Conservation (phyloP, 2,329 filamentous ascomycete genomes). For the Phialophora tarda region DNA sequence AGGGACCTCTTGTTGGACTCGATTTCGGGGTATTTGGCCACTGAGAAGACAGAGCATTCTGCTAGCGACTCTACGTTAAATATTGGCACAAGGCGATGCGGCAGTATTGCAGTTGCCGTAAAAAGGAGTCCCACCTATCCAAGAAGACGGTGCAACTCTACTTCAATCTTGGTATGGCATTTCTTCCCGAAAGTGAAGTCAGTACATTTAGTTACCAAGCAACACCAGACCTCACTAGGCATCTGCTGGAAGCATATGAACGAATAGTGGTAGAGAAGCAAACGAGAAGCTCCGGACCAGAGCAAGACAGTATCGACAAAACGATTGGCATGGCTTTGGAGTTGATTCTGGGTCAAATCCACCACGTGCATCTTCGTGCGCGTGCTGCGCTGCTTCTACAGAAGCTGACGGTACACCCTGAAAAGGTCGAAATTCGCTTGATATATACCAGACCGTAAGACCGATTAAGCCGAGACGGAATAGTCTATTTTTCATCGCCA, state of each 20-base stretch:
- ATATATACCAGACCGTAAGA: not conserved
- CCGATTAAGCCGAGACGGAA: not conserved
- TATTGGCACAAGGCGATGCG: constrained; percentile 16
- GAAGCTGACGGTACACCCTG: not conserved
- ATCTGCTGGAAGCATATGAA: constrained; percentile 19
- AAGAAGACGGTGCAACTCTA: constrained; percentile 20
- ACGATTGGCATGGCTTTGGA: constrained; percentile 1
- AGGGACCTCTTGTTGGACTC: constrained; percentile 9
- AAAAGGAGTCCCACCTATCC: constrained; percentile 14
- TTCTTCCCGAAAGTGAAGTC: constrained; percentile 19
- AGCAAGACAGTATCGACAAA: not conserved
- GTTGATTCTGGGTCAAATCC: not conserved
- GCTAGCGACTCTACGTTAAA: constrained; percentile 16
- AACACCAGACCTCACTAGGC: constrained; percentile 7
- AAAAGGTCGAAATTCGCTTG: not conserved
- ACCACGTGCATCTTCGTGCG: not conserved
- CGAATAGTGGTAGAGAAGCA: constrained; percentile 9
- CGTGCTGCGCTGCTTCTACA: not conserved
- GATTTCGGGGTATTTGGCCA: constrained; percentile 1
- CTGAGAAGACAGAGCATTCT: constrained; percentile 8
- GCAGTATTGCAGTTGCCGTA: constrained; percentile 8
- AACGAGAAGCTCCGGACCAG: not conserved
- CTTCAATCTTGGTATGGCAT: constrained; percentile 23
- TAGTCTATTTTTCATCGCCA: not conserved
- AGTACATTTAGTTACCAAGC: constrained; percentile 16